Base-by-base conservation (phyloP, 192 early-diverging fungal species). In the Pilobolus umbonatus region DNA sequence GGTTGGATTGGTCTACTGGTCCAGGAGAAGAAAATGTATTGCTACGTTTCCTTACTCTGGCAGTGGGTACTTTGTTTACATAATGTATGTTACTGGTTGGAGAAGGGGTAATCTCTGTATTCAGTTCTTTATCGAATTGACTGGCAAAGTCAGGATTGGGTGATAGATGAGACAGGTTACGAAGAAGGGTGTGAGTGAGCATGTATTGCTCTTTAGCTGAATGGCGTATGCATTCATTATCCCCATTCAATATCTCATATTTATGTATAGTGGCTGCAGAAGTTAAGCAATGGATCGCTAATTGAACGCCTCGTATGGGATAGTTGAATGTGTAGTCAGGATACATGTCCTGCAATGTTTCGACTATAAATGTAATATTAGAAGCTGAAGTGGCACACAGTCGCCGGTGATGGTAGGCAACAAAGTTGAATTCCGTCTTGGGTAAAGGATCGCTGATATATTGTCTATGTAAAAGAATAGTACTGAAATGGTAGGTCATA, bases 341-440 rank as follows among this genome's bases (percentile, higher is more conserved):
- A 30, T 78, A 58, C 28, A 56, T 72, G 10, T 80, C 71, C 45
- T 72, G 62, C 42, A 80, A 32, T 12, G 61, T 60, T 39, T 80
- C 69, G 3, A 69, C 65, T 31, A 80, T 80, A 17, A 68, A 59
- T 2, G 76, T 80, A 26, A 83, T 80, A 48, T 61, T 78, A 29
- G 75, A 77, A 7, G 81, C 81, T 0, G 81, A 72, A 4, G 67
- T 45, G 0, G 76, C 70, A 48, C 81, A 80, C 24, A 80, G 61
- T 28, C 74, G 65, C 14, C 70, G 57, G 54, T 82, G 73, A 28
- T 60, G 64, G 45, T 68, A 64, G 17, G 71, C 52, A 38, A 64
- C 57, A 40, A 70, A 57, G 9, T 74, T 54, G 22, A 68, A 51
- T 50, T 59, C 60, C 22, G 47, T 31, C 29, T 55, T 54, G 21